Evolutionary conservation across 345 rosid species (phyloP).

Genomic region (Rhodamnia argentea): DNA sequence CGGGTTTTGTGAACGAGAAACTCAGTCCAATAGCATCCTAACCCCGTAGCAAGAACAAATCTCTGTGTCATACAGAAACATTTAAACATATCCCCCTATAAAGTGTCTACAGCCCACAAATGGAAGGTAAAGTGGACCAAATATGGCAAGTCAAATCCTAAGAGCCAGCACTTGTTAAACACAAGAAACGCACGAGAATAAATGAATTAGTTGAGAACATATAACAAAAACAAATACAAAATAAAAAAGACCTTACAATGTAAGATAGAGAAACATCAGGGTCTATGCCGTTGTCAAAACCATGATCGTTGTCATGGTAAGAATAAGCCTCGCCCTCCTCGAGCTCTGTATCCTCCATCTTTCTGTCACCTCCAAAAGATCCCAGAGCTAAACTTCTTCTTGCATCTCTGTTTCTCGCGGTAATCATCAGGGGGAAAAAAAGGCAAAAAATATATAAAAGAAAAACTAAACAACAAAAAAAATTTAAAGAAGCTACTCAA

Average conservation of each 20-base stretch:
- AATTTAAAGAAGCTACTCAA: neutral
- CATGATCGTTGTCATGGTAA: neutral
- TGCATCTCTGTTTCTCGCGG: neutral
- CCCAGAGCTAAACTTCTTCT: neutral
- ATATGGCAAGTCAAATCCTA: neutral
- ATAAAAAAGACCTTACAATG: slow-evolving; percentile 2
- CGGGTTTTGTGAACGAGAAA: neutral
- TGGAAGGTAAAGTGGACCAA: neutral
- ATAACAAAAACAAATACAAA: neutral
- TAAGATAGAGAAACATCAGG: slow-evolving; percentile 7
- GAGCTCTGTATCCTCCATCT: slow-evolving; percentile 8
- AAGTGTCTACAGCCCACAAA: neutral
- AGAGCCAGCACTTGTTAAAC: neutral
- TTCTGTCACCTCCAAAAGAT: neutral
- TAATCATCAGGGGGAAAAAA: neutral
- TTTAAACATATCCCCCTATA: neutral
- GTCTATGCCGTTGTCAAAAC: neutral
- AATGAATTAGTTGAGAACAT: neutral
- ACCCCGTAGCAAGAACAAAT: neutral
- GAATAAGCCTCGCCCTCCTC: slow-evolving; percentile 15
- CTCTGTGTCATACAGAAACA: neutral
- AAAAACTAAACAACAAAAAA: neutral
- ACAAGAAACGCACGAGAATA: neutral
- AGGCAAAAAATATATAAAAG: neutral
- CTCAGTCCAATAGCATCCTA: neutral